A percentile compares a stretch with the other conserved stretches of the same genome.
Evolutionary conservation across 768 basidiomycete genomes (phyloP).

Genomic region (Calocera viscosa): DNA sequence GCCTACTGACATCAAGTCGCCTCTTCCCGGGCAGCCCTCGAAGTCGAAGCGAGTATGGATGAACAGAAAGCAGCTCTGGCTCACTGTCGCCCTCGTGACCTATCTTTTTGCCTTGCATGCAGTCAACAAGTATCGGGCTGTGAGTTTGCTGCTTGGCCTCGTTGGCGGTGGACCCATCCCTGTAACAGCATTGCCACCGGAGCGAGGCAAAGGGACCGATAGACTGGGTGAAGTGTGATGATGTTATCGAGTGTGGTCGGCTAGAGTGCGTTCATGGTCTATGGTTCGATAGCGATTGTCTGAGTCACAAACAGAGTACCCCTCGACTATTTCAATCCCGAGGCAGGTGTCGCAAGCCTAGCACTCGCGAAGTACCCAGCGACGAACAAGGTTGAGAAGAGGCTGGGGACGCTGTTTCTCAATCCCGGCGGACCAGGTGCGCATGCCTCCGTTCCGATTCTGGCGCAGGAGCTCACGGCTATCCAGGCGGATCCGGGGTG

Average conservation of each 20-base stretch:
- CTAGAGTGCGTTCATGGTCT: conserved; percentile 12
- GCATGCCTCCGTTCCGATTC: neutral
- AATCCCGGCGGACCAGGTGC: conserved; percentile 24
- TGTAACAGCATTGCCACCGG: neutral
- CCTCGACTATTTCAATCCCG: conserved; percentile 25
- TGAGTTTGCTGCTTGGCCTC: no score
- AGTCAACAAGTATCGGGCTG: no score
- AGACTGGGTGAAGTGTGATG: conserved; percentile 17
- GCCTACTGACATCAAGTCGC: neutral
- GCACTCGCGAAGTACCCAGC: conserved; percentile 26
- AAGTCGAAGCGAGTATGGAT: neutral
- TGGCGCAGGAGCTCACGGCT: conserved; percentile 6
- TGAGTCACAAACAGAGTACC: conserved; percentile 21
- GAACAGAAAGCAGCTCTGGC: no score
- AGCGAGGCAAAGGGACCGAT: neutral
- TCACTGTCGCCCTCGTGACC: no score
- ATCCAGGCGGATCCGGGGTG: conserved; percentile 18
- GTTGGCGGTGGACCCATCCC: neutral
- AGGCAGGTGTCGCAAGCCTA: conserved; percentile 24
- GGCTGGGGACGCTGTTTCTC: conserved; percentile 26
- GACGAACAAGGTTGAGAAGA: conserved; percentile 16
- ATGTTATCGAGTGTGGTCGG: conserved; percentile 19
- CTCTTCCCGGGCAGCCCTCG: neutral
- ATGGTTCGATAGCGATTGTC: neutral
- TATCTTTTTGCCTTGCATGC: no score